Base-by-base conservation (phyloP, 441 rosid genomes). In the Populus hybrid region DNA sequence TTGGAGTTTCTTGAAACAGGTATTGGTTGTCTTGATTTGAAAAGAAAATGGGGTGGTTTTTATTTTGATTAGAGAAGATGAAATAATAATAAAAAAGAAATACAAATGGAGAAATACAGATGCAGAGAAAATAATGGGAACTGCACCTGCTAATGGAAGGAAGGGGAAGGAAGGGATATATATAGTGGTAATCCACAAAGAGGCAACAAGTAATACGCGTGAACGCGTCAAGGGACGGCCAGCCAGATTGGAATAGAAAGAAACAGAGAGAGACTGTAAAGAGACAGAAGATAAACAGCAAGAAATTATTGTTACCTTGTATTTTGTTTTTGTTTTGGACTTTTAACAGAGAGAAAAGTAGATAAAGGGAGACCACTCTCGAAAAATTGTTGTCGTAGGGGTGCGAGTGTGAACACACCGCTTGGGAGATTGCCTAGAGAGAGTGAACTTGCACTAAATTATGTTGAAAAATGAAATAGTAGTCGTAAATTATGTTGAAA, bases 161-260 rank as follows among this genome's bases (percentile, higher is more conserved):
- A 29, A 79, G 24, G 79, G 20, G 20, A 64, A 59, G 74, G 73
- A 38, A 38, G 81, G 77, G 64, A 12, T 76, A 83, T 89, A 90
- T 91, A 91, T 83, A 87, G 89, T 6, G n/a, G n/a, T n/a, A n/a
- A n/a, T n/a, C n/a, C n/a, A 64, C 72, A 74, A 33, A 40, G 74
- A 86, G 71, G 67, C 83, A 88, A 87, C 91, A 81, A 24, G 4
- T 78, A 63, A 74, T 84, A 85, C 94, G 92, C 96, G 94, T 88
- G 83, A 83, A 86, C 89, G 89, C 92, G 89, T 86, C 88, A 53
- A 81, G 77, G 85, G 82, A 81, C 80, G 80, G 88, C 84, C 65
- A 23, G 65, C 84, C 65, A 23, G 65, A 61, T 9, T 21, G 28
- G 28, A 61, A 61, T 21, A 21, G 24, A 6, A 21, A 61, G 65